phyloP scores from a whole-genome alignment of 2,329 filamentous ascomycete species.

The Zasmidium cellare region DNA sequence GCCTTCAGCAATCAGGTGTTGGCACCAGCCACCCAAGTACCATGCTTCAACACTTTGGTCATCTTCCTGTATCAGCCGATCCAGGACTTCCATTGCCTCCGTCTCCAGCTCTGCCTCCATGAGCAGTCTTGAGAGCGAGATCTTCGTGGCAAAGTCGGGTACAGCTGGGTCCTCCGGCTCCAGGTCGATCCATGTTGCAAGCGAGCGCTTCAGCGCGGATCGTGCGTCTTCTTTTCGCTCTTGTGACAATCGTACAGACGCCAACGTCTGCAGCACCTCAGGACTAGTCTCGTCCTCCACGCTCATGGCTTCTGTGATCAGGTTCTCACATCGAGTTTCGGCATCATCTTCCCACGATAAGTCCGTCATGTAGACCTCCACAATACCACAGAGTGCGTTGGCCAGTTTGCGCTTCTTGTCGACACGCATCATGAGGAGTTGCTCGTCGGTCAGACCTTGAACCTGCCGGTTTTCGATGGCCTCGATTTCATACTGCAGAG shows the following conservation, averaged over 20 bases:
- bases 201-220: conserved; percentile 73
- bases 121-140: conserved; percentile 79
- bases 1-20: conserved; percentile 76
- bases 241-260: conserved; percentile 92
- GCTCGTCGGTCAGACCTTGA: conserved; percentile 31
- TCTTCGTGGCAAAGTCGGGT: conserved; percentile 82
- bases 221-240: conserved; percentile 74
- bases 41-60: conserved; percentile 93
- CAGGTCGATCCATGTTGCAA: conserved; percentile 80
- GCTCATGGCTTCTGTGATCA: conserved; percentile 87
- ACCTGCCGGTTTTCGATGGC: conserved; percentile 54
- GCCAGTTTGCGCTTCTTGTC: conserved; percentile 82
- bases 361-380: conserved; percentile 99
- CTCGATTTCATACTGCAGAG: conserved; percentile 71
- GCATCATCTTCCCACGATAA: conserved; percentile 76
- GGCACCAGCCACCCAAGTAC: conserved; percentile 95
- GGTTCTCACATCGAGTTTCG: conserved; percentile 80
- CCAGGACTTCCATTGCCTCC: conserved; percentile 80
- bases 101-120: conserved; percentile 88
- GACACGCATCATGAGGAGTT: conserved; percentile 48
- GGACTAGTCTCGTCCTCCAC: conserved; percentile 72
- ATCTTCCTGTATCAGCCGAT: conserved; percentile 81
- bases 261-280: conserved; percentile 93
- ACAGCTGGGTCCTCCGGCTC: conserved; percentile 70
- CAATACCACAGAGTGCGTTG: conserved; percentile 88